A percentile compares a stretch with the other conserved stretches of the same genome.
phyloP scores from a whole-genome alignment of 805 yeast genomes.

The Schizosaccharomyces cryophilus region DNA sequence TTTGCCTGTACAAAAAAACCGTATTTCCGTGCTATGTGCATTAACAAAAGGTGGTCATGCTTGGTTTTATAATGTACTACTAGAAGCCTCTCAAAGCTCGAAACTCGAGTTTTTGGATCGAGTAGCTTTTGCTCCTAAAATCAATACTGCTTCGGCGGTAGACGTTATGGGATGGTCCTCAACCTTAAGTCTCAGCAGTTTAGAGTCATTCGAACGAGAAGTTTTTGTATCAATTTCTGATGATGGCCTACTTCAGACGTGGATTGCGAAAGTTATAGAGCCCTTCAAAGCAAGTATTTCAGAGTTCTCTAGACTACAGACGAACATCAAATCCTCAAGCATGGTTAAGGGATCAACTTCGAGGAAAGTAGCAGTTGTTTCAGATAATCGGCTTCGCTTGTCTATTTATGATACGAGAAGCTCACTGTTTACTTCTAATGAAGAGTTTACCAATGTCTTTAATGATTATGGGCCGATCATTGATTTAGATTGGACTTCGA shows the following conservation, averaged over 20 bases:
- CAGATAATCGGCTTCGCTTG: conserved; percentile 24
- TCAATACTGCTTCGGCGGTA: conserved; percentile 18
- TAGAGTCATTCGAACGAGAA: conserved; percentile 17
- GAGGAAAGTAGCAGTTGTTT: conserved; percentile 53
- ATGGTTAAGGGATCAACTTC: conserved; percentile 51
- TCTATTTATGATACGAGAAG: conserved; percentile 61
- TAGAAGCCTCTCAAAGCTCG: background rate
- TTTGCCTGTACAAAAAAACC: background rate
- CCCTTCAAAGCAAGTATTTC: conserved; percentile 25
- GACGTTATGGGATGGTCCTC: conserved; percentile 41
- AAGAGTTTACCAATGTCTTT: conserved; percentile 21
- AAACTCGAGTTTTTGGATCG: background rate
- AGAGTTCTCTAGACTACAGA: conserved; percentile 24
- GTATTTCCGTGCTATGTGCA: background rate
- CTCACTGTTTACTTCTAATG: conserved; percentile 30
- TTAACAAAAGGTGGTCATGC: background rate
- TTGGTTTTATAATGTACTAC: background rate
- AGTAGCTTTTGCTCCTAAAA: background rate
- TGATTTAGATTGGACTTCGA: conserved; percentile 77
- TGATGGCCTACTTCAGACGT: conserved; percentile 25
- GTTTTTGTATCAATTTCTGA: conserved; percentile 35
- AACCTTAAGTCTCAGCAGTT: conserved; percentile 15
- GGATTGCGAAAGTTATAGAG: conserved; percentile 17
- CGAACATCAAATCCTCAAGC: conserved; percentile 29
- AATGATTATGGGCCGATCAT: conserved; percentile 19